Conservation (phyloP, 2,329 filamentous ascomycete genomes). For the Fusarium bactridioides region DNA sequence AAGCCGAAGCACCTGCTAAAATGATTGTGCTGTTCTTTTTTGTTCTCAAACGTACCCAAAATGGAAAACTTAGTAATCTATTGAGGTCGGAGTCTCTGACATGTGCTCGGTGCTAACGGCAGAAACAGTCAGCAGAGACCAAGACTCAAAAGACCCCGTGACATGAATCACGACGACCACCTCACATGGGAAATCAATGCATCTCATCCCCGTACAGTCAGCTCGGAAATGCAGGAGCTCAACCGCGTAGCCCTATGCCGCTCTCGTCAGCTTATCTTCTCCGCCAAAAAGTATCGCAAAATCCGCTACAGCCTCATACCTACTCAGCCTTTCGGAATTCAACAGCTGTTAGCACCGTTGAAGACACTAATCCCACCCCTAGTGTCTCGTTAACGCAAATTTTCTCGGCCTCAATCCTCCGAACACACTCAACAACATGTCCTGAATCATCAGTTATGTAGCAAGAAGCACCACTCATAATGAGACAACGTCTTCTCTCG, state of each 20-base stretch:
- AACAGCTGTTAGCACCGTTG: background rate
- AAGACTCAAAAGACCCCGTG: slow-evolving; percentile 14
- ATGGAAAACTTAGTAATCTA: background rate
- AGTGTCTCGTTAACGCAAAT: slow-evolving; percentile 36
- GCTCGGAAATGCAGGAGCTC: background rate
- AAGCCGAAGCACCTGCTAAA: background rate
- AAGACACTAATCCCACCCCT: slow-evolving; percentile 22
- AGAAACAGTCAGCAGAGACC: background rate
- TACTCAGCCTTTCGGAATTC: background rate
- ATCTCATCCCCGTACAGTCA: background rate
- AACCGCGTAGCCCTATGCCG: background rate
- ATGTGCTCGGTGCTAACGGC: slow-evolving; percentile 27
- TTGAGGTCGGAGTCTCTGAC: slow-evolving; percentile 1
- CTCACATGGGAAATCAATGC: background rate
- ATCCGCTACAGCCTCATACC: background rate
- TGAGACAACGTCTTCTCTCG: slow-evolving; percentile 30
- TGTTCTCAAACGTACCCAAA: background rate
- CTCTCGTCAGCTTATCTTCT: background rate
- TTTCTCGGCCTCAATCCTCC: slow-evolving; percentile 26
- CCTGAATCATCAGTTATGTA: slow-evolving; percentile 27
- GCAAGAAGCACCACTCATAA: slow-evolving; percentile 16
- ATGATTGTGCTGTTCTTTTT: background rate
- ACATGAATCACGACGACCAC: slow-evolving; percentile 17
- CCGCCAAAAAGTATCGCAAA: background rate
- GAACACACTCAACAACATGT: slow-evolving; percentile 13